Evolutionary conservation across 345 rosid species (phyloP).

Genomic region (Eucalyptus sp.): DNA sequence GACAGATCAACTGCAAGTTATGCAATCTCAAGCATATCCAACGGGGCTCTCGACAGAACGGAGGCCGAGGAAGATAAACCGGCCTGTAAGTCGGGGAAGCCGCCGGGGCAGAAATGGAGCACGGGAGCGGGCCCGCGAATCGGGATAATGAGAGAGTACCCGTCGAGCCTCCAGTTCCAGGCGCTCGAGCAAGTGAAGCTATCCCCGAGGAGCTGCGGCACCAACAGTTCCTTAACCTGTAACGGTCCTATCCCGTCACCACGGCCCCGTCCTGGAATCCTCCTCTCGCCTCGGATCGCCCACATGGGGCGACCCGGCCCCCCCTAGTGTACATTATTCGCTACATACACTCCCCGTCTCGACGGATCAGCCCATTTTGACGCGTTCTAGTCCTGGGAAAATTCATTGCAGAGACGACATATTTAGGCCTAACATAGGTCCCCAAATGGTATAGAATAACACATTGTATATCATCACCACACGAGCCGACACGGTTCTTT

Average conservation of each 20-base stretch:
- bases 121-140: conserved; percentile 34
- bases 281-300: conserved; percentile 34
- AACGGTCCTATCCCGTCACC: conserved; percentile 40
- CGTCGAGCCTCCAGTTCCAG: conserved; percentile 13
- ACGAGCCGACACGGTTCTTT: background rate
- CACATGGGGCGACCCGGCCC: conserved; percentile 6
- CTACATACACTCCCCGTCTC: background rate
- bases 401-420: background rate
- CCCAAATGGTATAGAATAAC: background rate
- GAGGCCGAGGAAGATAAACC: background rate
- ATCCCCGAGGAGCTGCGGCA: conserved; percentile 6
- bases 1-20: background rate
- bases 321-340: background rate
- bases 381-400: background rate
- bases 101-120: conserved; percentile 13
- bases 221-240: background rate
- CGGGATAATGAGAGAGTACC: conserved; percentile 27
- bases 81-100: background rate
- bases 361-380: background rate
- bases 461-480: background rate
- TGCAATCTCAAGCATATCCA: background rate
- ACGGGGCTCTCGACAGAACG: background rate
- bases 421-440: background rate
- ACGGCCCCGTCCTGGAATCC: conserved; percentile 33
- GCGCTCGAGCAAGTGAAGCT: conserved; percentile 30